Evolutionary conservation across 495 filamentous ascomycete genomes (phyloP).

Genomic region (Penicillium cosmopolitanum): DNA sequence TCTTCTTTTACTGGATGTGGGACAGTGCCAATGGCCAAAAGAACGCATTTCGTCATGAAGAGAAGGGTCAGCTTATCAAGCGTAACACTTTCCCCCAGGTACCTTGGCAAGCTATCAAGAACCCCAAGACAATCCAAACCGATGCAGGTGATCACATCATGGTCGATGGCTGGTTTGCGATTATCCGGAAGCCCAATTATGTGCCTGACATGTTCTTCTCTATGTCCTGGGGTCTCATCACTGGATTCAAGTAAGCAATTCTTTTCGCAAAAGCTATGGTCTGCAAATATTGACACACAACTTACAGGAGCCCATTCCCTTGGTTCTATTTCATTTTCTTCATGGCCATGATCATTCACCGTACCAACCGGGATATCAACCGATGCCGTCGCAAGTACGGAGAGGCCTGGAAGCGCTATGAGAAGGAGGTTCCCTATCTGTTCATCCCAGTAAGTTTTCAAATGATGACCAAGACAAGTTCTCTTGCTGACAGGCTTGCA

Average conservation of each 20-base stretch:
- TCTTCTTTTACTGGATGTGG: constrained; percentile 91
- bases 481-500: not conserved
- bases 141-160: constrained; percentile 76
- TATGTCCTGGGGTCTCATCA: constrained; percentile 63
- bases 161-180: constrained; percentile 88
- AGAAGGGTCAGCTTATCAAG: constrained; percentile 71
- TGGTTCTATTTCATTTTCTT: constrained; percentile 98
- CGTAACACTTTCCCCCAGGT: constrained; percentile 88
- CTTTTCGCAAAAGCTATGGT: not conserved
- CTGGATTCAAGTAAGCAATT: constrained; percentile 51
- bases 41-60: constrained; percentile 80
- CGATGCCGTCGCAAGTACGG: constrained; percentile 86
- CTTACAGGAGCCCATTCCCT: constrained; percentile 56
- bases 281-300: not conserved
- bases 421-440: constrained; percentile 80
- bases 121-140: constrained; percentile 78
- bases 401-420: constrained; percentile 87
- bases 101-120: constrained; percentile 76
- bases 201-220: constrained; percentile 86
- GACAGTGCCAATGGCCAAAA: constrained; percentile 90
- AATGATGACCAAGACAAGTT: not conserved
- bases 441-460: constrained; percentile 87
- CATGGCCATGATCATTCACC: constrained; percentile 83
- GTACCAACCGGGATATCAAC: constrained; percentile 77
- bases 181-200: constrained; percentile 91